Percentiles rank a stretch among this genome's conserved stretches.
These are phyloP conservation scores for Fagus crenata DNA, from an alignment of 306 rosid species.

Conservation along the genomic window DNA sequence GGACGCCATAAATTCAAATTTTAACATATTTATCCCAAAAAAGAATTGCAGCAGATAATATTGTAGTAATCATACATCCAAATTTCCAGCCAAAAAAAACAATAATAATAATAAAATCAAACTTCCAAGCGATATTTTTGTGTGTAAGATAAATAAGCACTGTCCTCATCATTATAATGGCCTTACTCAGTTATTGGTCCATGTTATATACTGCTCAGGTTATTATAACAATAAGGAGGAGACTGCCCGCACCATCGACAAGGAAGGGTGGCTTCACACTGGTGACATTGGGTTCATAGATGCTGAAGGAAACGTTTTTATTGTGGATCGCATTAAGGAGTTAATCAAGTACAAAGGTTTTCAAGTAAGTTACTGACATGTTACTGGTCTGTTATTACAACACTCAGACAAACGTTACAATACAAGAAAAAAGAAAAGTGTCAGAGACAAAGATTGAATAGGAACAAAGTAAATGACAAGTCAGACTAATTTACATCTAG, in stretches of 20 bases:
- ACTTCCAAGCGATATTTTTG: not conserved
- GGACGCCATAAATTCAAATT: no score
- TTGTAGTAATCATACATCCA: not conserved
- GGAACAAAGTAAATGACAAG: no score
- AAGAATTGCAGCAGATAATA: not conserved
- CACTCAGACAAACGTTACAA: not conserved
- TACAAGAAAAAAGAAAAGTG: not conserved
- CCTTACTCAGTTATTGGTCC: not conserved
- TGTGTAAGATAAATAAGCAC: not conserved
- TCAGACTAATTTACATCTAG: no score
- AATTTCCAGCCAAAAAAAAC: no score
- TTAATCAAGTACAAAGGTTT: constrained; percentile 59
- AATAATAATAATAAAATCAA: no score
- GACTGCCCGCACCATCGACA: constrained; percentile 72
- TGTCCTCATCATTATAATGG: not conserved
- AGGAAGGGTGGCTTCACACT: constrained; percentile 82
- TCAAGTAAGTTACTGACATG: constrained; percentile 40
- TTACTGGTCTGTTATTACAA: no score
- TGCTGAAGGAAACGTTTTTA: constrained; percentile 70
- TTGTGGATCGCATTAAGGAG: constrained; percentile 61
- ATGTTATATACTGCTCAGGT: constrained; percentile 37
- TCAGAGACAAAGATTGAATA: no score
- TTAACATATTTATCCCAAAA: no score
- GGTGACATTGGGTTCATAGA: constrained; percentile 89
- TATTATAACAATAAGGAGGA: constrained; percentile 78